Evolutionary conservation across 306 rosid species (phyloP).

Genomic region (Quercus cerris): DNA sequence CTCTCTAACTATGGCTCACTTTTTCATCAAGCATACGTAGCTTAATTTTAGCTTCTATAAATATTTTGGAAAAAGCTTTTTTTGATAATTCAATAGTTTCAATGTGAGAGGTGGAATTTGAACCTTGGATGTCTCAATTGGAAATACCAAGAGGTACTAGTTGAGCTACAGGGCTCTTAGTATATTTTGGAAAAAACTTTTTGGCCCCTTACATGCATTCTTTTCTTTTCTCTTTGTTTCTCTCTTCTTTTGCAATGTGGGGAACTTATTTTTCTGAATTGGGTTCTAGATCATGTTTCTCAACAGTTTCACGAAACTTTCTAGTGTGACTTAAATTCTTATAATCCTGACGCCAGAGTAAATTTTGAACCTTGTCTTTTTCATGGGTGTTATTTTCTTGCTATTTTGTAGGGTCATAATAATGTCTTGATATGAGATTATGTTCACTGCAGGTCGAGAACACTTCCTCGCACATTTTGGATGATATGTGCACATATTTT

Average conservation of each 20-base stretch:
- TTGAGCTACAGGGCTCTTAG: no score
- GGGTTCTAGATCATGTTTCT: background rate
- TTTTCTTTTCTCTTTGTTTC: background rate
- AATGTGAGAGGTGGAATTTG: no score
- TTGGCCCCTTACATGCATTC: background rate
- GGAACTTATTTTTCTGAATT: background rate
- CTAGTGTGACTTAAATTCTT: slow-evolving; percentile 12
- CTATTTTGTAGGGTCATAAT: background rate
- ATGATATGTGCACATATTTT: slow-evolving; percentile 59
- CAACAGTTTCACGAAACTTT: background rate
- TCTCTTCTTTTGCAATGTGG: background rate
- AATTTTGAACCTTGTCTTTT: background rate
- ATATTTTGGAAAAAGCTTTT: background rate
- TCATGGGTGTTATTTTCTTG: background rate
- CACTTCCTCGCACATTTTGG: slow-evolving; percentile 72
- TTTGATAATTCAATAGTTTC: no score
- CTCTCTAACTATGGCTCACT: background rate
- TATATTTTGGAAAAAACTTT: background rate
- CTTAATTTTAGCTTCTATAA: background rate
- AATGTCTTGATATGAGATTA: slow-evolving; percentile 13
- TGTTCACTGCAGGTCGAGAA: slow-evolving; percentile 41
- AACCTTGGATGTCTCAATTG: no score
- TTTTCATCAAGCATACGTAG: slow-evolving; percentile 3
- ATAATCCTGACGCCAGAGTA: background rate
- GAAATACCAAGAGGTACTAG: no score